Evolutionary conservation across 2,329 filamentous ascomycete species (phyloP).

Genomic region (Fusarium paranaense): DNA sequence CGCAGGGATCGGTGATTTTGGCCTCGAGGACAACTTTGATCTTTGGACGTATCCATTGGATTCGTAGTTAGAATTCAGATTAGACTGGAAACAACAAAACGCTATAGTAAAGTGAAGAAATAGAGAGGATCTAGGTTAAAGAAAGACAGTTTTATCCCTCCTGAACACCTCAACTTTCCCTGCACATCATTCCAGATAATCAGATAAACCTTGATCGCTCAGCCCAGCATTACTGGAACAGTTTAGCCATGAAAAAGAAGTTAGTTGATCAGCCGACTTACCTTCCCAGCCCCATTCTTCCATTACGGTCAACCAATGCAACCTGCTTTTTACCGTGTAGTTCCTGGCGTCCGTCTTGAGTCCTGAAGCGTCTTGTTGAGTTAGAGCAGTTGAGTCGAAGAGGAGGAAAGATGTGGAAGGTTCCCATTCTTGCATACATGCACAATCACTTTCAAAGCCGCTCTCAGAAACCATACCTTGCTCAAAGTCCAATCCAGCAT

Average conservation of each 20-base stretch:
- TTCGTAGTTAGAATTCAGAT: background rate
- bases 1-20: background rate
- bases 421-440: background rate
- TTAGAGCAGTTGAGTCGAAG: background rate
- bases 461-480: background rate
- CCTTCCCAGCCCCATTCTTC: conserved; percentile 34
- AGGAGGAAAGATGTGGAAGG: background rate
- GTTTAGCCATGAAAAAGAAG: background rate
- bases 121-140: background rate
- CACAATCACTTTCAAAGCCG: background rate
- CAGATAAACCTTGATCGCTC: background rate
- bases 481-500: background rate
- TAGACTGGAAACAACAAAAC: background rate
- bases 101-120: background rate
- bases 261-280: background rate
- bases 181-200: background rate
- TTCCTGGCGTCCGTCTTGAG: background rate
- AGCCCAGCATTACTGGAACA: background rate
- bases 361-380: background rate
- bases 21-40: background rate
- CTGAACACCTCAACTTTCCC: background rate
- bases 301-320: conserved; percentile 27
- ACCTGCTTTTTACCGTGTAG: conserved; percentile 11
- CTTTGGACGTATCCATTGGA: background rate
- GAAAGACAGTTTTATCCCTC: background rate